phyloP scores from a whole-genome alignment of 1,284 basidiomycete genomes.

The Marasmius tenuissimus region DNA sequence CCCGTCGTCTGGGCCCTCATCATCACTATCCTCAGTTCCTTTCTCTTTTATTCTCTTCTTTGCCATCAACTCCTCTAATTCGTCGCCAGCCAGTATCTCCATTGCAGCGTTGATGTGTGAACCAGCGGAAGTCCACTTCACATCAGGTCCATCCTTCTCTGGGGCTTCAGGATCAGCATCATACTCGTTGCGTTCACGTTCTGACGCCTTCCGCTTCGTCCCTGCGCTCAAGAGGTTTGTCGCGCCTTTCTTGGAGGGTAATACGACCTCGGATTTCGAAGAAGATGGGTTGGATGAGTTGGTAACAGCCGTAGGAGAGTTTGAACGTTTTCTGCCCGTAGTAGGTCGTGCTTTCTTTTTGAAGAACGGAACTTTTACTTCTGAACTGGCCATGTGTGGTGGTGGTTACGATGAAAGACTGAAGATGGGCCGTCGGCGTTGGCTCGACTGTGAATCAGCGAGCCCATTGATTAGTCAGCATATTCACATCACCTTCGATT shows the following conservation, averaged over 20 bases:
- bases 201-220: constrained; percentile 72
- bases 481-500: too few relatives aligned
- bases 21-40: constrained; percentile 53
- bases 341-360: constrained; percentile 81
- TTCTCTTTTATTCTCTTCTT: constrained; percentile 59
- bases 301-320: constrained; percentile 50
- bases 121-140: constrained; percentile 75
- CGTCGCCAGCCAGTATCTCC: constrained; percentile 78
- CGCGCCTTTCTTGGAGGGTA: constrained; percentile 68
- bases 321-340: constrained; percentile 68
- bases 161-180: constrained; percentile 44
- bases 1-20: constrained; percentile 78
- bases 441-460: too few relatives aligned
- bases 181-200: constrained; percentile 52
- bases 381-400: constrained; percentile 37
- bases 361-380: constrained; percentile 76
- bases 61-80: constrained; percentile 70
- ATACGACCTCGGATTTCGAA: constrained; percentile 68
- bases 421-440: not conserved
- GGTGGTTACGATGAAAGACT: not conserved
- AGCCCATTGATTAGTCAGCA: too few relatives aligned
- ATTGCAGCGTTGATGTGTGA: constrained; percentile 68
- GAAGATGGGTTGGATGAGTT: constrained; percentile 34
- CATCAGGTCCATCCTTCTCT: constrained; percentile 65
- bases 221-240: constrained; percentile 81